Percentiles rank a stretch among this genome's conserved stretches.
Evolutionary conservation across 2,329 filamentous ascomycete genomes (phyloP).

Genomic region (Botrytis aclada): DNA sequence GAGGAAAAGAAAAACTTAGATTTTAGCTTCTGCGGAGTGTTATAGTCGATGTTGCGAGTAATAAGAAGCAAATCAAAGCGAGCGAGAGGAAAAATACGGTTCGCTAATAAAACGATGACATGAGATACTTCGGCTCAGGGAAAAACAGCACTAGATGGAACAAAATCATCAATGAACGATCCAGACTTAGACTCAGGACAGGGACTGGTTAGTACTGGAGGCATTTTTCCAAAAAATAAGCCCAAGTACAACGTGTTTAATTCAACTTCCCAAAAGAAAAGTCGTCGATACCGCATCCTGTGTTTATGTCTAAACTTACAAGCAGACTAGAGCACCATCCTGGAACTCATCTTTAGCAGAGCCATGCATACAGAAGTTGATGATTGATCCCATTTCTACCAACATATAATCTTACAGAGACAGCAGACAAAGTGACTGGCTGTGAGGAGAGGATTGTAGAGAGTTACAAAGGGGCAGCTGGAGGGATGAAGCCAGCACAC

Average conservation of each 20-base stretch:
- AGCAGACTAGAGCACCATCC: rapidly evolving
- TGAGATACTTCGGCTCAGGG: background rate
- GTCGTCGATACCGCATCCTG: background rate
- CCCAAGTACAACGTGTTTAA: background rate
- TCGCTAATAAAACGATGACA: background rate
- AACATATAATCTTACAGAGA: background rate
- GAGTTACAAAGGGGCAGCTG: background rate
- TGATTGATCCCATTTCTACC: rapidly evolving
- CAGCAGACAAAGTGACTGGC: background rate
- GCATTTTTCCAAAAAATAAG: background rate
- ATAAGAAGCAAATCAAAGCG: background rate
- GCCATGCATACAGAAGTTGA: background rate
- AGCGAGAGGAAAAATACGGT: background rate
- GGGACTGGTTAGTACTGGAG: rapidly evolving
- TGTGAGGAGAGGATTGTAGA: background rate
- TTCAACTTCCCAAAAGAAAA: background rate
- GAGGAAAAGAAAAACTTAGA: background rate
- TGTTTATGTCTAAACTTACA: background rate
- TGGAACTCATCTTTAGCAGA: too few species aligned
- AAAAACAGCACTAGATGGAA: background rate
- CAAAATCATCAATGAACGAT: background rate
- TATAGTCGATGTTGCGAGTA: background rate
- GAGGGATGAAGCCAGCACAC: background rate
- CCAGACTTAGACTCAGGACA: rapidly evolving
- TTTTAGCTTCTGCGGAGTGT: background rate